phyloP scores from a whole-genome alignment of 768 basidiomycete species.

The Amanita rimosa region DNA sequence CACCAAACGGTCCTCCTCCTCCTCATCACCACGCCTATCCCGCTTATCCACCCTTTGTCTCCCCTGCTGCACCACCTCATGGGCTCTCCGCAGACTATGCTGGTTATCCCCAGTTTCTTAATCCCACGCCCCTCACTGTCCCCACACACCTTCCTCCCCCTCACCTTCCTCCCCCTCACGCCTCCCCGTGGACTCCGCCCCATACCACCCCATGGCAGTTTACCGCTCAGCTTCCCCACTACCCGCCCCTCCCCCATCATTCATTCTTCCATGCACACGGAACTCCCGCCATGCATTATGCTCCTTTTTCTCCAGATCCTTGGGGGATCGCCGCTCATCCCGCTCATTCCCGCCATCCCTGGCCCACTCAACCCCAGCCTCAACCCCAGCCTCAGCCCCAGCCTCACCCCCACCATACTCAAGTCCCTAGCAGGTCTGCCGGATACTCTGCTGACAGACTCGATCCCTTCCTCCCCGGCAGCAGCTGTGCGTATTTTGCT shows the following conservation, averaged over 20 bases:
- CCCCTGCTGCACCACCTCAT: constrained; percentile 6
- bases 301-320: constrained; percentile 6
- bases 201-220: constrained; percentile 12
- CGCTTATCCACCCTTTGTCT: constrained; percentile 8
- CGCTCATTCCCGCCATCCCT: not conserved
- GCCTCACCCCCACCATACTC: not conserved
- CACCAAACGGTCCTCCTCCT: not conserved
- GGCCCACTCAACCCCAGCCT: constrained; percentile 1
- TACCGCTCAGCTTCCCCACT: constrained; percentile 9
- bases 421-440: constrained; percentile 4
- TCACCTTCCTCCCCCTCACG: constrained; percentile 7
- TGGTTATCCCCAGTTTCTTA: constrained; percentile 19
- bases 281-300: not conserved
- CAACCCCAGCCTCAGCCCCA: constrained; percentile 7
- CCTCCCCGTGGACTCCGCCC: constrained; percentile 11
- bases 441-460: constrained; percentile 15
- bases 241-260: not conserved
- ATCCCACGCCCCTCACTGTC: constrained; percentile 7
- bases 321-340: not conserved
- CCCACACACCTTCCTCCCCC: constrained; percentile 8
- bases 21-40: not conserved
- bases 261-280: not conserved
- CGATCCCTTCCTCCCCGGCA: constrained; percentile 20
- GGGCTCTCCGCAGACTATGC: constrained; percentile 20
- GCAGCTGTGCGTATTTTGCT: constrained; percentile 19